Evolutionary conservation across 225 moss, liverwort and hornwort species (phyloP), one percentile per base, ranked within the genome.

Genomic region (Thuidium tamariscinum): DNA sequence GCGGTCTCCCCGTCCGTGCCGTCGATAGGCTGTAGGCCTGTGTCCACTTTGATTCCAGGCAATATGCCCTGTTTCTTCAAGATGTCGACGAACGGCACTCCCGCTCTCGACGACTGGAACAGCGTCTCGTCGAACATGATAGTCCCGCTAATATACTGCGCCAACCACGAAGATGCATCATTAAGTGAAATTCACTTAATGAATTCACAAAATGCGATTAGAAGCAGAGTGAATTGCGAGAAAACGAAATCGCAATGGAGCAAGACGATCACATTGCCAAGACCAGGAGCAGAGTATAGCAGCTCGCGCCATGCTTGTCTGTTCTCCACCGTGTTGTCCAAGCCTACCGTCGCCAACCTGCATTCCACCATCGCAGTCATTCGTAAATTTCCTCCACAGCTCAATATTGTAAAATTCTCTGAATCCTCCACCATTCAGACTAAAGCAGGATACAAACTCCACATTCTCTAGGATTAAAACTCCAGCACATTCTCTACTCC

Each of bases 121-220:
- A 99, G 86, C 2, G 98, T 99, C 94, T 99, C 98, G 25, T 99
- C 98, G 88, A 97, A 99, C 98, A 99, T 97, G 84, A 99, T 99
- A 18, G 97, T 96, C 62, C 98, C 98, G 84, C 98, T 99, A 44
- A 99, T 99, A 90, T 99, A 99, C 98, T 98, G 95, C 89, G 87
- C 55, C 76, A 74, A 63, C 57, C 85, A 86, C 26, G 48, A 80
- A 83, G 63, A 83, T 27, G 70, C 36, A 9, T 68, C n/a, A 20
- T 34, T 64, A 3, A 25, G 16, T 32, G 34, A 61, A 59, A 57
- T 81, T 27, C 55, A 5, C 36, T 66, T 56, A 59, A 26, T 18
- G 36, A 36, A 39, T 42, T 74, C 34, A 29, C 18, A 14, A 75
- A 60, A 22, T 41, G 65, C 37, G 73, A 51, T 44, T 56, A 37